Evolutionary conservation across 352 stramenopile species (phyloP), one percentile per base, ranked within the genome.

Genomic region (Thraustochytrium striatum): DNA sequence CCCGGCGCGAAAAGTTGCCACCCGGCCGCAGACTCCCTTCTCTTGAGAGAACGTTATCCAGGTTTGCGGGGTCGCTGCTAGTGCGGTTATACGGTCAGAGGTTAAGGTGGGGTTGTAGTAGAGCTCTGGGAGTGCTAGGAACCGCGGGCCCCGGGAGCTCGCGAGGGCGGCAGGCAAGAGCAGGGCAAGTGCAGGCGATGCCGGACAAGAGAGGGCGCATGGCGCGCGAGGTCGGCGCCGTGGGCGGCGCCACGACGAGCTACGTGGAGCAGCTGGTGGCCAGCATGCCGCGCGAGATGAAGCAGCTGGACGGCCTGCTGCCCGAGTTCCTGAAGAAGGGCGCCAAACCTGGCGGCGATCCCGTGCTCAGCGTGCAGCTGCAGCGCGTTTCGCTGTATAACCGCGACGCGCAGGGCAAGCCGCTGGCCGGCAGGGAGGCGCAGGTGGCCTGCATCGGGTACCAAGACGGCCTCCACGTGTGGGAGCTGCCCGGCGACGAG

Each of bases 311-410:
- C 47, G 47, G 25, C 47, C 25, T 21, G 16, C 25, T 75, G 19
- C 65, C 65, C 7, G 65, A 75, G n/a, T 75, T 75, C 36, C 13
- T 75, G 13, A 75, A 75, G 52, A 75, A 30, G 9, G 58, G 61
- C 36, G 52, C 65, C 7, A 30, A 39, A 9, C 41, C 30, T 11
- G 44, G 44, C 43, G 52, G 65, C n/a, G 65, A 75, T 21, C 32
- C n/a, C 43, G 32, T 75, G 11, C 13, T 75, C 44, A 62, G 41
- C 39, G 52, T 61, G 5, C 16, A 39, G 13, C 65, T 75, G 7
- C 41, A 75, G 13, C 21, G 19, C 9, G 32, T 61, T 32, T 21
- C 16, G 47, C 16, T 55, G 16, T 55, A 55, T 25, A 16, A 55
- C 47, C 47, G 47, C 47, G 47, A 55, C 25, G 47, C 47, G 16